phyloP scores from a whole-genome alignment of 805 yeast genomes.

The Teunomyces gatunensis region DNA sequence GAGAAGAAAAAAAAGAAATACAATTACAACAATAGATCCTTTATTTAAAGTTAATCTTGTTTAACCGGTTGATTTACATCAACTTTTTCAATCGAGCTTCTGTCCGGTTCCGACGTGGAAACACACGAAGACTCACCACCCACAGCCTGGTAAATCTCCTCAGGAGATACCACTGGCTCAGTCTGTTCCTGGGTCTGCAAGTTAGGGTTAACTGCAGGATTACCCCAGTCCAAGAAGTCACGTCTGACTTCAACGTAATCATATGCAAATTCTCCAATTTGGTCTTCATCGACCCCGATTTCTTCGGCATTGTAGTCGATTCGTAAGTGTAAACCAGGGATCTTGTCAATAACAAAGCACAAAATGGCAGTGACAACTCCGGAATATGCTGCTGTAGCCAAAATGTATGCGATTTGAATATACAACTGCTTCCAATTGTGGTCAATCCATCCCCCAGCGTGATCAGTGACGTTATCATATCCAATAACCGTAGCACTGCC shows the following conservation, averaged over 20 bases:
- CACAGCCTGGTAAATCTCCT: slow-evolving; percentile 5
- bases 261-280: slow-evolving; percentile 98
- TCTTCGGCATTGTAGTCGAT: slow-evolving; percentile 84
- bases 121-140: neutral
- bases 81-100: neutral
- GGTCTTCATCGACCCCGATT: slow-evolving; percentile 91
- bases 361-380: slow-evolving; percentile 74
- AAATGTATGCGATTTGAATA: slow-evolving; percentile 80
- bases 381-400: slow-evolving; percentile 72
- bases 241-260: slow-evolving; percentile 96
- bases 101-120: slow-evolving; percentile 2
- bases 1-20: neutral
- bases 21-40: neutral
- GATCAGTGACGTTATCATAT: slow-evolving; percentile 81
- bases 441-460: slow-evolving; percentile 88
- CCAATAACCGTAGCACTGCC: slow-evolving; percentile 88
- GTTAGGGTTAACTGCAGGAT: slow-evolving; percentile 17
- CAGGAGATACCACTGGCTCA: neutral
- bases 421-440: slow-evolving; percentile 90
- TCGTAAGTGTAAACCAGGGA: slow-evolving; percentile 81
- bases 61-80: neutral
- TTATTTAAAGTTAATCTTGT: neutral
- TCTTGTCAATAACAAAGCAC: slow-evolving; percentile 67
- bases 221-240: slow-evolving; percentile 67
- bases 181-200: neutral